phyloP scores from a whole-genome alignment of 2,329 filamentous ascomycete species.

The Apiospora kogelbergensis region DNA sequence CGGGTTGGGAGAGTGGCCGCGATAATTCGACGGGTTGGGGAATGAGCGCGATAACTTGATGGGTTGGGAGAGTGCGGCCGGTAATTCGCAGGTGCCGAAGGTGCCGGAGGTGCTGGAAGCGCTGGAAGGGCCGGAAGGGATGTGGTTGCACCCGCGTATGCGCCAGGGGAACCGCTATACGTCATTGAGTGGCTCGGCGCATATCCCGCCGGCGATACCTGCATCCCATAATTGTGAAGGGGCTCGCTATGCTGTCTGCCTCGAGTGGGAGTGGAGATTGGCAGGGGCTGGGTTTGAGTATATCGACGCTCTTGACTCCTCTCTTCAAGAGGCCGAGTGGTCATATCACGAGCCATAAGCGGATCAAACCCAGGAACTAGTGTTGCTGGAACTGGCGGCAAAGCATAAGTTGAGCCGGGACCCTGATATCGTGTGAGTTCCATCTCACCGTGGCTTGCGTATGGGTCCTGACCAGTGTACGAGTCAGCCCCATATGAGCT shows the following conservation, averaged over 20 bases:
- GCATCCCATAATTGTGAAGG: constrained; percentile 24
- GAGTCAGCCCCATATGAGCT: constrained; percentile 20
- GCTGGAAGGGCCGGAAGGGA: not conserved
- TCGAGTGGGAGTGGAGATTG: constrained; percentile 41
- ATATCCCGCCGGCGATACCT: constrained; percentile 23
- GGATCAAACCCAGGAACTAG: constrained; percentile 63
- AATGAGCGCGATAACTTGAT: not conserved
- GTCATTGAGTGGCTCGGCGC: constrained; percentile 21
- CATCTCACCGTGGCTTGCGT: constrained; percentile 35
- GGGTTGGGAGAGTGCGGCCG: not conserved
- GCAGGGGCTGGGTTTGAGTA: constrained; percentile 36
- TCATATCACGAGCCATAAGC: constrained; percentile 53
- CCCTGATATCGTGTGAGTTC: constrained; percentile 33
- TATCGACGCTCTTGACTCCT: constrained; percentile 48
- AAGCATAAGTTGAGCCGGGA: constrained; percentile 35
- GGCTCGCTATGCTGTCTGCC: constrained; percentile 38
- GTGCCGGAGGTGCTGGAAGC: not conserved
- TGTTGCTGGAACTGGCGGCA: constrained; percentile 54
- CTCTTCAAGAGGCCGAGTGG: constrained; percentile 58
- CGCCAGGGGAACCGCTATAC: constrained; percentile 21
- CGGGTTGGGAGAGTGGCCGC: not conserved
- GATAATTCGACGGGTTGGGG: not conserved
- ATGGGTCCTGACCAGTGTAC: constrained; percentile 18
- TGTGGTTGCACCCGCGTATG: not conserved
- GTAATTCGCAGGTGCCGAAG: not conserved